A percentile compares a stretch with the other conserved stretches of the same genome.
phyloP scores from a whole-genome alignment of 768 basidiomycete genomes.

The Macrolepiota albuminosa region DNA sequence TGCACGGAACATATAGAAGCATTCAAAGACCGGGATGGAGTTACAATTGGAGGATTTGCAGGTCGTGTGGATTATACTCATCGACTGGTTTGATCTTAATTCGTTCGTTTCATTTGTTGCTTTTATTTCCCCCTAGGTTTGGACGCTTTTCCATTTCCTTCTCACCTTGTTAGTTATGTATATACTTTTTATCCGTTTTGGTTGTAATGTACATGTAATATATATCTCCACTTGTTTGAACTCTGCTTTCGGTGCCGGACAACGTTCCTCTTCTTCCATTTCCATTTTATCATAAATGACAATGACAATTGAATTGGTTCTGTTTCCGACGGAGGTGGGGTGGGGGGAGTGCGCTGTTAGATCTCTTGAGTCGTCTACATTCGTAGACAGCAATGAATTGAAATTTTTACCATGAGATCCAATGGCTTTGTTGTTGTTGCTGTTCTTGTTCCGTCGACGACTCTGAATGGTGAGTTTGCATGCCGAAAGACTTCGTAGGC shows the following conservation, averaged over 20 bases:
- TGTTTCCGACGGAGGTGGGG: too few species aligned
- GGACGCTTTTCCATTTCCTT: not conserved
- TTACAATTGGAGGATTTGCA: not conserved
- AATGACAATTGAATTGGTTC: too few species aligned
- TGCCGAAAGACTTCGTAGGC: too few species aligned
- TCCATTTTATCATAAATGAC: too few species aligned
- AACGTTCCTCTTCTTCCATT: not conserved
- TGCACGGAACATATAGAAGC: not conserved
- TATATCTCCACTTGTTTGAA: not conserved
- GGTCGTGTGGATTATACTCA: not conserved
- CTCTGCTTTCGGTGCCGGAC: not conserved
- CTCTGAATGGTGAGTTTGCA: not conserved
- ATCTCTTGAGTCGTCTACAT: not conserved
- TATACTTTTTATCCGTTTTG: slow-evolving; percentile 12
- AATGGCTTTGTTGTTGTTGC: not conserved
- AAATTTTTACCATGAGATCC: not conserved
- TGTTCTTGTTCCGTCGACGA: not conserved
- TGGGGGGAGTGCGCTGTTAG: not conserved
- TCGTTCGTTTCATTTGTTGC: not conserved
- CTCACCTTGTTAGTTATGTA: slow-evolving; percentile 4
- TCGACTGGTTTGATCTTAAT: not conserved
- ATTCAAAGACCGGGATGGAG: not conserved
- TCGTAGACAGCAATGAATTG: not conserved
- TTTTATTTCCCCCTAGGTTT: not conserved
- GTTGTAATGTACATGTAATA: slow-evolving; percentile 14